phyloP scores from a whole-genome alignment of 768 basidiomycete species.

The Phylloporus sp. region DNA sequence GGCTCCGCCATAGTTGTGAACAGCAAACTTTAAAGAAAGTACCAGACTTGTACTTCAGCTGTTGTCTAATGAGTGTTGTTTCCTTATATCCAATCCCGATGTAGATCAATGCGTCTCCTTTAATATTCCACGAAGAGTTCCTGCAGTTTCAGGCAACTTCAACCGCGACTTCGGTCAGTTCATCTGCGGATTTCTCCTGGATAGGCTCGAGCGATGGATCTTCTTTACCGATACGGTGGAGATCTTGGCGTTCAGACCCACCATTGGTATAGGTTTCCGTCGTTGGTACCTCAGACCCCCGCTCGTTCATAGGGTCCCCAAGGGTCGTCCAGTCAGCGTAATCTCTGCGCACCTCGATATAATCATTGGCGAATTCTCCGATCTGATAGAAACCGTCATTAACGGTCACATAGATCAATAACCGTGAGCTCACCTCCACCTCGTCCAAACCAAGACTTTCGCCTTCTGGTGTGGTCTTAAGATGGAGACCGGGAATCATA shows the following conservation, averaged over 20 bases:
- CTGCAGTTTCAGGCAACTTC: neutral
- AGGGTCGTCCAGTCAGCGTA: slow-evolving; percentile 49
- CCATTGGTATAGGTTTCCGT: slow-evolving; percentile 24
- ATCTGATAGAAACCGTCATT: slow-evolving; percentile 37
- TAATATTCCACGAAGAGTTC: neutral
- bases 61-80: neutral
- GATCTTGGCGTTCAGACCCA: slow-evolving; percentile 38
- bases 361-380: slow-evolving; percentile 67
- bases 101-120: neutral
- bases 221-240: slow-evolving; percentile 6
- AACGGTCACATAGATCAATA: neutral
- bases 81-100: neutral
- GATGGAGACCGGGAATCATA: slow-evolving; percentile 52
- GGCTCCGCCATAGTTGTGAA: neutral
- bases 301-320: slow-evolving; percentile 16
- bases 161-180: neutral
- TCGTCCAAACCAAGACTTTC: slow-evolving; percentile 69
- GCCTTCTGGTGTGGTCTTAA: slow-evolving; percentile 51
- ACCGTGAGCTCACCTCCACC: slow-evolving; percentile 49
- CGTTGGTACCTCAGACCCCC: slow-evolving; percentile 6
- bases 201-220: slow-evolving; percentile 13
- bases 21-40: neutral
- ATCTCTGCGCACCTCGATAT: slow-evolving; percentile 66
- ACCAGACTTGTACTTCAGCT: neutral
- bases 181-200: slow-evolving; percentile 12